A percentile compares a stretch with the other conserved stretches of the same genome.
Evolutionary conservation across 176 grass and related monocot genomes (phyloP).

Genomic region (Aegilops bicornis): DNA sequence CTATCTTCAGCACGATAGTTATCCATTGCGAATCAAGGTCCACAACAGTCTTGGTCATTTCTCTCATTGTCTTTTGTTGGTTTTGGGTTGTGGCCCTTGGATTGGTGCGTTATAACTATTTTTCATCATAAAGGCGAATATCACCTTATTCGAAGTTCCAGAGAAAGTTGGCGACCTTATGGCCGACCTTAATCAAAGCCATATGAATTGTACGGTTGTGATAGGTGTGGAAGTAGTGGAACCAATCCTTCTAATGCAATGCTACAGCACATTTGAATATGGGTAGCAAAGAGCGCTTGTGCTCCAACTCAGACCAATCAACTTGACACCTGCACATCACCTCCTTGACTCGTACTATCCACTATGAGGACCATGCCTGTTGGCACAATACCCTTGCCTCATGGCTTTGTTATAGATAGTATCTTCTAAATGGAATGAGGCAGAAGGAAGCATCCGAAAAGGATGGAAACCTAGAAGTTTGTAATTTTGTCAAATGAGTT

Average conservation of each 20-base stretch:
- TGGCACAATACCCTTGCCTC: neutral
- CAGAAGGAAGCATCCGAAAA: neutral
- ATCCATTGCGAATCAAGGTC: no score
- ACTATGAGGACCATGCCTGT: conserved; percentile 1
- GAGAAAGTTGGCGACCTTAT: neutral
- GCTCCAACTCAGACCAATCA: conserved; percentile 1
- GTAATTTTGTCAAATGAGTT: neutral
- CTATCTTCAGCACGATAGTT: no score
- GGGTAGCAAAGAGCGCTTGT: neutral
- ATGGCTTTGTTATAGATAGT: neutral
- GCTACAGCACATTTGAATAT: neutral
- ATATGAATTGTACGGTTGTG: neutral
- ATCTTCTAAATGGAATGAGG: neutral
- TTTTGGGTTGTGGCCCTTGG: no score
- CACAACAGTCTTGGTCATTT: no score
- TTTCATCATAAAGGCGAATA: neutral
- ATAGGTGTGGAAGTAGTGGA: neutral
- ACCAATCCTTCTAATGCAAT: neutral
- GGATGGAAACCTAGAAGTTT: neutral
- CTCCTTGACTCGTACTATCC: neutral
- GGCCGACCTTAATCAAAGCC: neutral
- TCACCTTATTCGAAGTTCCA: neutral
- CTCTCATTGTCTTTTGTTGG: no score
- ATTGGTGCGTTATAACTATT: neutral
- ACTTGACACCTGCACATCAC: neutral